Percentiles rank a stretch among this genome's conserved stretches.
These are phyloP conservation scores for Noccaea caerulescens DNA, from an alignment of 345 rosid species.

Conservation along the genomic window DNA sequence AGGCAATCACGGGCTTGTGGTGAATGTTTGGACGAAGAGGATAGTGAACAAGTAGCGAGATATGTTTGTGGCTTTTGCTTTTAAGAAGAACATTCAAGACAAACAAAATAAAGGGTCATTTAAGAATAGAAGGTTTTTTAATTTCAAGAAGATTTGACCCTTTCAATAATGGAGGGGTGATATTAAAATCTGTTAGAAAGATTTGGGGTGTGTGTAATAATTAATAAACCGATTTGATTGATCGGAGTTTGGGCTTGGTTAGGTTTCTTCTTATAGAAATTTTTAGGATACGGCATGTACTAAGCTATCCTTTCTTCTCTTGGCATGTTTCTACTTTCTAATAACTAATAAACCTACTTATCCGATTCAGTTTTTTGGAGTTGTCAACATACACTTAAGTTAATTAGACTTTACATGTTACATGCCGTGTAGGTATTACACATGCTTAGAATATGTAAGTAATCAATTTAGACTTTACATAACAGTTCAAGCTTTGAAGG, in stretches of 20 bases:
- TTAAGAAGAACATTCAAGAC: constrained; percentile 21
- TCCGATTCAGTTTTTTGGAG: no score
- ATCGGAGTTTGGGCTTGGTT: constrained; percentile 10
- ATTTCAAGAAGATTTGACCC: background rate
- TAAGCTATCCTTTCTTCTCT: background rate
- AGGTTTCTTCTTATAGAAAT: constrained; percentile 4
- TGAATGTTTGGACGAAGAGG: constrained; percentile 29
- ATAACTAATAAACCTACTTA: background rate
- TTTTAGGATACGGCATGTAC: background rate
- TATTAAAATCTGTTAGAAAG: constrained; percentile 9
- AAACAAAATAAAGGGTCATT: background rate
- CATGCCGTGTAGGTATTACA: no score
- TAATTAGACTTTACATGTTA: no score
- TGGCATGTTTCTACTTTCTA: background rate
- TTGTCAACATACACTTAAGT: no score
- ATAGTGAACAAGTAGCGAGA: constrained; percentile 44
- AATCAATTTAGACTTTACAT: no score
- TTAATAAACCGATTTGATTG: background rate
- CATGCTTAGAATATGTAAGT: no score
- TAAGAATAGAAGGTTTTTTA: background rate
- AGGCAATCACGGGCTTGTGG: constrained; percentile 29
- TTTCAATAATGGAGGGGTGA: constrained; percentile 22
- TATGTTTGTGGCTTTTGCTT: constrained; percentile 31
- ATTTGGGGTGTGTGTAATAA: background rate
- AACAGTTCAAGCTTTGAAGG: no score